Evolutionary conservation across 2,329 filamentous ascomycete species (phyloP).

Genomic region (Hymenoscyphus repandus): DNA sequence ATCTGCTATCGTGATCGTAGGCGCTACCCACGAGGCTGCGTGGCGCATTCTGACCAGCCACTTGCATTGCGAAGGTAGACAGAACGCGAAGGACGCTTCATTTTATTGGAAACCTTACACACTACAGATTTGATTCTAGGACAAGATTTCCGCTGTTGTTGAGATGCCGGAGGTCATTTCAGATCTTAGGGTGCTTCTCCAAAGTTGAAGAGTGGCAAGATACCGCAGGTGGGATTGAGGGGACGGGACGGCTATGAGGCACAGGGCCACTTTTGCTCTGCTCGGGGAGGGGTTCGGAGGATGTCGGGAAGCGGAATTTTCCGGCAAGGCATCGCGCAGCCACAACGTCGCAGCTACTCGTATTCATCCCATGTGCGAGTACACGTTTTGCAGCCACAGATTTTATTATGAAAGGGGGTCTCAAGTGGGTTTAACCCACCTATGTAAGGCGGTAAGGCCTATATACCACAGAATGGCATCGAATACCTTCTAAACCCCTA

Average conservation of each 20-base stretch:
- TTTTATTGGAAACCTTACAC: slow-evolving; percentile 13
- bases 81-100: slow-evolving; percentile 19
- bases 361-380: too few species aligned
- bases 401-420: too few species aligned
- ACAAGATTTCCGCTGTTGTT: too few species aligned
- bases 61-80: slow-evolving; percentile 18
- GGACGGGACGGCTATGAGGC: slow-evolving; percentile 2
- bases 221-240: background rate
- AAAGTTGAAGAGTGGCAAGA: slow-evolving; percentile 4
- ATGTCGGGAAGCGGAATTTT: too few species aligned
- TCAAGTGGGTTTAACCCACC: too few species aligned
- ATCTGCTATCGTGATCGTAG: slow-evolving; percentile 15
- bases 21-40: slow-evolving; percentile 18
- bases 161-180: background rate
- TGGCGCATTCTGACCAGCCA: slow-evolving; percentile 13
- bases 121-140: background rate
- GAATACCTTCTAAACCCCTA: too few species aligned
- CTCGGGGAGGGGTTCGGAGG: too few species aligned
- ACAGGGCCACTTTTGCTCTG: background rate
- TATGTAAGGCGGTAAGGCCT: too few species aligned
- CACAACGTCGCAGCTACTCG: too few species aligned
- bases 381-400: too few species aligned
- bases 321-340: too few species aligned
- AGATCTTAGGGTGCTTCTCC: slow-evolving; percentile 1
- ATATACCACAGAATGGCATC: too few species aligned